Evolutionary conservation across 768 basidiomycete genomes (phyloP), one percentile per base, ranked within the genome.

Genomic region (Tylopilus sp.): DNA sequence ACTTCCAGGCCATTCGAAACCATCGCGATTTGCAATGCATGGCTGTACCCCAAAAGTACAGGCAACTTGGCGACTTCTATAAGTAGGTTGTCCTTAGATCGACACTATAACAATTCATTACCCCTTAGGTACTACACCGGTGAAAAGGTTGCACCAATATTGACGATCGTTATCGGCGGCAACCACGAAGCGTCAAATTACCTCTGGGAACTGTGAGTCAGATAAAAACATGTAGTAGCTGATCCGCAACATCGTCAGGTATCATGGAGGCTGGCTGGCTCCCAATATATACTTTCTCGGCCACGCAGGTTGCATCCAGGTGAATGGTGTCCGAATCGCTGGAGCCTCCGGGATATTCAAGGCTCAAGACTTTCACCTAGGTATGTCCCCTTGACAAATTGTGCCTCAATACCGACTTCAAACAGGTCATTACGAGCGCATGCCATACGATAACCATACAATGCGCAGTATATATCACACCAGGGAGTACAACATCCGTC

Each of bases 101-200:
- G n/a, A n/a, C n/a, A n/a, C n/a, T n/a, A 21, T 24, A 40, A 22
- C 48, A 21, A 60, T 38, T 3, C 21, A 26, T 53, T 30, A 44
- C 46, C 24, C 31, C 52, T 41, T 42, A 91, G 89, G 63, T 99
- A 98, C 69, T 98, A 99, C 64, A 85, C 83, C 1, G 92, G 92
- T 1, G 77, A 87, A 64, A 85, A 77, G 63, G 72, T 59, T 17
- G 94, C 96, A 3, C 93, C 95, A 0, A 69, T 96, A 5, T 71
- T 96, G 67, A 99, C 97, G 0, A 76, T 99, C 13, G 84, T 98
- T 45, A 97, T 98, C 63, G 97, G 97, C 16, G 97, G 97, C 10
- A 98, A 98, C 66, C 97, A 98, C 68, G 97, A 98, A 71, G 92
- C 92, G 2, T 94, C 91, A 21, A 97, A 94, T 61, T 97, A 98